Base-by-base conservation (phyloP, 2,329 filamentous ascomycete genomes). In the Sclerotinia spermophila region DNA sequence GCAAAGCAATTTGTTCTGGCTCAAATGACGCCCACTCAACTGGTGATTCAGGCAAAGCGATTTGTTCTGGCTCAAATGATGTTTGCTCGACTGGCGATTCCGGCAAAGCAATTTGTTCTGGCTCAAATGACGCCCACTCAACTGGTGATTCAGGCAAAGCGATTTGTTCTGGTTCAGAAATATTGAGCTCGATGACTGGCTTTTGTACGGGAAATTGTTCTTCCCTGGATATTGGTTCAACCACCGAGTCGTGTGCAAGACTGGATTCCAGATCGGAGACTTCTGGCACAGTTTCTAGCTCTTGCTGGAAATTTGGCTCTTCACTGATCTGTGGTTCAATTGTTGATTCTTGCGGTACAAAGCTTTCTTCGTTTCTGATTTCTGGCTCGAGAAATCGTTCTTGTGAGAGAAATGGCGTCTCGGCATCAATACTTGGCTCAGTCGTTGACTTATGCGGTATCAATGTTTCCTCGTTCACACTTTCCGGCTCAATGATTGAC, bases 41-140 rank as follows among this genome's bases (percentile, higher is more conserved):
- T 38, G 66, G 66, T 33, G 66, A 68, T 48, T 48, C 66, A 24
- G 66, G 66, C 24, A 68, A 48, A 21, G 66, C 40, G 17, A 68
- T 48, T 40, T 68, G 30, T 17, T 55, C 33, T 27, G 33, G n/a
- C 24, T 30, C 48, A 19, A 38, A 42, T 24, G n/a, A 38, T 55
- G 40, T 27, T 17, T 27, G 10, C 35, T 67, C 48, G 13, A 40
- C 30, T 30, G 64, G 64, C 33, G 64, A 67, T 40, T 42, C 64
- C 24, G 64, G 64, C 17, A 67, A 40, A 13, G 64, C 33, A 8
- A 67, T 42, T 27, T 67, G 24, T n/a, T n/a, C n/a, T n/a, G n/a
- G n/a, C n/a, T n/a, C n/a, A n/a, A n/a, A n/a, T n/a, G n/a, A n/a
- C n/a, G n/a, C n/a, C n/a, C n/a, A n/a, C n/a, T n/a, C n/a, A n/a